Evolutionary conservation across 345 rosid genomes (phyloP), one percentile per base, ranked within the genome.

Genomic region (Clausena lansium): DNA sequence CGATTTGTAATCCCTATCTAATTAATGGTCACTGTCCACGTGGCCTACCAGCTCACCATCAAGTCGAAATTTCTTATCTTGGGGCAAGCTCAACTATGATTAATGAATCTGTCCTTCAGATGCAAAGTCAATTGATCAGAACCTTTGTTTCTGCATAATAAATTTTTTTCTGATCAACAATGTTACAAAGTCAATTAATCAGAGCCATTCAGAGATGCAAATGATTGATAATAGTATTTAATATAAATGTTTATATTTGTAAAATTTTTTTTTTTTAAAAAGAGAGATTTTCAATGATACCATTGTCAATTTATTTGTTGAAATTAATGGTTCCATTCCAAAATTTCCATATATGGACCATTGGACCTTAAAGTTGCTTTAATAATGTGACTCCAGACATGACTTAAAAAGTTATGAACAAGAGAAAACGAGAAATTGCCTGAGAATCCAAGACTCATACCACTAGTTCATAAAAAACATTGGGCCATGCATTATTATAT

Each of bases 31-130:
- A 41, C 39, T 27, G 33, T 63, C 7, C 76, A 41, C 70, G 22
- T 62, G 20, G 32, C 77, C 27, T 28, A 27, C 65, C 67, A 60
- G 50, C 38, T 74, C 77, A 74, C 6, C 45, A 25, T 28, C 61
- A 45, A 11, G 50, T 13, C 17, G 17, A 45, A 45, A 45, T 45
- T 45, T 45, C 50, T 45, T 45, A 14, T 45, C 13, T 45, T 13
- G 50, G 50, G 50, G 2, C 50, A 10, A 10, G 50, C 50, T 41
- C 15, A 45, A 45, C 5, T 11, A 3, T 13, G 50, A 45, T 45
- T 45, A 45, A 45, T 14, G 4, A 20, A 22, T 13, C 20, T 32
- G 20, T 65, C 47, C 15, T 13, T 7, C 50, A 14, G 33, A 15
- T 39, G 14, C 24, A 10, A 17, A 39, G 36, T 61, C 57, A 74